Conservation (phyloP, 2,329 filamentous ascomycete species). For the Tolypocladium tropicale region DNA sequence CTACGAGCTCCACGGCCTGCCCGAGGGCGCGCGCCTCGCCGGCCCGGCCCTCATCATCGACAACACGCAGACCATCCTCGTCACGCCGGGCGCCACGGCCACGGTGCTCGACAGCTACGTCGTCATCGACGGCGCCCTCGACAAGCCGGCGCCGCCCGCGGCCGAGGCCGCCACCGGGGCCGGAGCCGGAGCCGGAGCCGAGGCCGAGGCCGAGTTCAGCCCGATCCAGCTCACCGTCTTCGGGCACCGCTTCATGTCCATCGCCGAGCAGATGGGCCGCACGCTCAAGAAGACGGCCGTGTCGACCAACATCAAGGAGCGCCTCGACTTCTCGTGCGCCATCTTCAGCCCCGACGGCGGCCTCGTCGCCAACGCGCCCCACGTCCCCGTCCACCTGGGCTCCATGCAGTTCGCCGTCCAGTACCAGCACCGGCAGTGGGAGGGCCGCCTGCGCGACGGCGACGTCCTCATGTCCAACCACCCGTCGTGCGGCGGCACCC, state of each 20-base stretch:
- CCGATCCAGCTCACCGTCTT: conserved; percentile 70
- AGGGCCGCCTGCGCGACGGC: conserved; percentile 23
- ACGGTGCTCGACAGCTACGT: conserved; percentile 24
- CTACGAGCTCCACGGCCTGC: conserved; percentile 12
- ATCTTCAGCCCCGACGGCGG: conserved; percentile 66
- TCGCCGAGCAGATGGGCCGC: conserved; percentile 75
- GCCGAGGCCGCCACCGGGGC: neutral
- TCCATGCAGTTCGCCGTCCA: conserved; percentile 72
- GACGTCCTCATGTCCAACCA: conserved; percentile 27
- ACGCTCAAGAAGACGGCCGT: conserved; percentile 72
- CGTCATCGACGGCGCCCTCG: conserved; percentile 15
- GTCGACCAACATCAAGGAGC: conserved; percentile 70
- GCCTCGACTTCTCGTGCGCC: conserved; percentile 72
- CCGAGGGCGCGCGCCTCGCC: conserved; percentile 5
- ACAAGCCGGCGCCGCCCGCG: conserved; percentile 1
- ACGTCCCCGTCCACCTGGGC: conserved; percentile 66
- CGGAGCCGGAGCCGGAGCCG: neutral
- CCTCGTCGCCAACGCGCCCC: conserved; percentile 64
- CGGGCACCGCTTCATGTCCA: conserved; percentile 73
- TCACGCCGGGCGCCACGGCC: conserved; percentile 35
- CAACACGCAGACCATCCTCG: conserved; percentile 63
- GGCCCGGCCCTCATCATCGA: conserved; percentile 49
- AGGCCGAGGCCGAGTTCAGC: conserved; percentile 8
- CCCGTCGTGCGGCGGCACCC: conserved; percentile 23
- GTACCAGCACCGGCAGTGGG: conserved; percentile 61